Evolutionary conservation across 192 early-diverging fungal genomes (phyloP).

Genomic region (Helicostylum pulchrum): DNA sequence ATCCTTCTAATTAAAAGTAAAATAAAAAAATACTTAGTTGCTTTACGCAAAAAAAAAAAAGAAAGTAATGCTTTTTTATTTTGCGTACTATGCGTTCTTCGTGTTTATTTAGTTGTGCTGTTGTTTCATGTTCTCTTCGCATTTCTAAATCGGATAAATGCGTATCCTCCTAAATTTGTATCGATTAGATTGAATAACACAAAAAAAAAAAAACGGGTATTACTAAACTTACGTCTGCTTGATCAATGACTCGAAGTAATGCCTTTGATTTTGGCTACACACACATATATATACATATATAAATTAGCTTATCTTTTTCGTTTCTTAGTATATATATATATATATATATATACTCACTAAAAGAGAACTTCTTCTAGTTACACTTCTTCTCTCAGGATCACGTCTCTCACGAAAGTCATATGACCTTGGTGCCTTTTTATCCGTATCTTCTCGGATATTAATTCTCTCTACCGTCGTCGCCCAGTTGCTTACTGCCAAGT

Average conservation of each 20-base stretch:
- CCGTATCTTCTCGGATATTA: neutral
- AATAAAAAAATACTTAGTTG: neutral
- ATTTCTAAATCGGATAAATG: slow-evolving; percentile 32
- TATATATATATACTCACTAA: slow-evolving; percentile 10
- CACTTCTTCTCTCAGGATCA: slow-evolving; percentile 27
- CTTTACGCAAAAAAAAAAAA: neutral
- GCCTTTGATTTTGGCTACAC: slow-evolving; percentile 27
- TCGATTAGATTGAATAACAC: no score
- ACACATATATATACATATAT: neutral
- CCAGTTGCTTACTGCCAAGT: neutral
- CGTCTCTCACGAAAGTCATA: neutral
- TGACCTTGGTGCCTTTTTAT: neutral
- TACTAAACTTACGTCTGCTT: slow-evolving; percentile 21
- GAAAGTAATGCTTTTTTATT: neutral
- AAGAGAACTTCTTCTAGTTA: slow-evolving; percentile 25
- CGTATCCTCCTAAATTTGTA: slow-evolving; percentile 22
- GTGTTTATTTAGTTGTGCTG: slow-evolving; percentile 18
- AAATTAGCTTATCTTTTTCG: neutral
- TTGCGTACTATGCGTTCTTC: neutral
- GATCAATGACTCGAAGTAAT: slow-evolving; percentile 23
- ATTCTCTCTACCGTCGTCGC: neutral
- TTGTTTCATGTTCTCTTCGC: slow-evolving; percentile 26
- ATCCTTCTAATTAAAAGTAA: neutral
- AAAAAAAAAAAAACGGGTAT: no score
- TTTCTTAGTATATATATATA: neutral